phyloP scores from a whole-genome alignment of 2,329 filamentous ascomycete genomes.

The Myriosclerotinia curreyana region DNA sequence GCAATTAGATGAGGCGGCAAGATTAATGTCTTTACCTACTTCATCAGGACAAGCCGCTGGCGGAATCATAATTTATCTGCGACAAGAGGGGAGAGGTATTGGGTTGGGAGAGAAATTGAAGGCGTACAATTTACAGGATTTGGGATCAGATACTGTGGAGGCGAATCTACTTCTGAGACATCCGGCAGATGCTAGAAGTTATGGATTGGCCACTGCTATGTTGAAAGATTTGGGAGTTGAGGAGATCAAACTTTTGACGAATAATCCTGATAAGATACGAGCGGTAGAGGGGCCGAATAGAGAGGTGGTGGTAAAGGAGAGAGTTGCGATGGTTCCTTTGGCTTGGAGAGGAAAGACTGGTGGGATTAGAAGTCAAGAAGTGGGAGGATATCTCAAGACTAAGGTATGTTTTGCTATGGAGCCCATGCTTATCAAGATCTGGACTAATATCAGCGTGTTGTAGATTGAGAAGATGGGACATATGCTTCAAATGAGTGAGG shows the following conservation, averaged over 20 bases:
- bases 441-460: slow-evolving; percentile 15
- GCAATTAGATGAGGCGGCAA: slow-evolving; percentile 92
- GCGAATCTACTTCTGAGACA: slow-evolving; percentile 88
- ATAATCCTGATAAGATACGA: slow-evolving; percentile 95
- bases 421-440: no score
- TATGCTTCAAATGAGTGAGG: slow-evolving; percentile 57
- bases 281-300: slow-evolving; percentile 89
- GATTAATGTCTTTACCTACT: slow-evolving; percentile 78
- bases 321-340: slow-evolving; percentile 92
- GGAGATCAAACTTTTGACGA: slow-evolving; percentile 82
- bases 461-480: slow-evolving; percentile 88
- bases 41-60: slow-evolving; percentile 48
- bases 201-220: slow-evolving; percentile 95
- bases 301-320: slow-evolving; percentile 82
- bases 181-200: slow-evolving; percentile 90
- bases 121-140: slow-evolving; percentile 94
- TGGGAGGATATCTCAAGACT: slow-evolving; percentile 90
- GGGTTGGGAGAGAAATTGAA: slow-evolving; percentile 94
- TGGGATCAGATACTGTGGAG: slow-evolving; percentile 96
- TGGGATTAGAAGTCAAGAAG: slow-evolving; percentile 82
- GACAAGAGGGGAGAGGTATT: slow-evolving; percentile 94
- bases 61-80: slow-evolving; percentile 91
- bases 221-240: slow-evolving; percentile 77
- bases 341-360: slow-evolving; percentile 79
- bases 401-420: slow-evolving; percentile 62